Evolutionary conservation across 2,329 filamentous ascomycete genomes (phyloP).

Genomic region (Talaromyces albobiverticillius): DNA sequence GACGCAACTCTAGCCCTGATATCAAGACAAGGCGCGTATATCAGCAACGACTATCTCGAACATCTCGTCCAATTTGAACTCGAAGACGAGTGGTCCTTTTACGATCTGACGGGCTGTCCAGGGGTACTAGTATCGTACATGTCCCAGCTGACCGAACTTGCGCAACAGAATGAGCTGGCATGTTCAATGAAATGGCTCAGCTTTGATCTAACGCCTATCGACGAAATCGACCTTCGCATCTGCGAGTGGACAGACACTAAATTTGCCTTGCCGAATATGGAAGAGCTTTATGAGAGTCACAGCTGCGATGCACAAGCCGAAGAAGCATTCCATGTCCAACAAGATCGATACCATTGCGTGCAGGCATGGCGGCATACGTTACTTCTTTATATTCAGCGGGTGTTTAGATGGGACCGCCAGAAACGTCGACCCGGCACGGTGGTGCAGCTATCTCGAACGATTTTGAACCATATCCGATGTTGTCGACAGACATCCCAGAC

Average conservation of each 20-base stretch:
- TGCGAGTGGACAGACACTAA: slow-evolving; percentile 9
- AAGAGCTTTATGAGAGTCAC: too few relatives aligned
- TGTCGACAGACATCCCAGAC: slow-evolving; percentile 27
- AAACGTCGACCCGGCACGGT: slow-evolving; percentile 19
- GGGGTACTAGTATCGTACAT: slow-evolving; percentile 26
- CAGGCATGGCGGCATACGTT: slow-evolving; percentile 34
- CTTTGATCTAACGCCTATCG: slow-evolving; percentile 19
- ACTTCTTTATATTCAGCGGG: slow-evolving; percentile 30
- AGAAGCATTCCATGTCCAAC: slow-evolving; percentile 16
- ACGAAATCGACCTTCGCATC: background rate
- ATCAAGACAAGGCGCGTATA: slow-evolving; percentile 26
- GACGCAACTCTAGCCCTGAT: slow-evolving; percentile 34
- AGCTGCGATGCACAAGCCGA: too few relatives aligned
- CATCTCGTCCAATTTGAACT: slow-evolving; percentile 20
- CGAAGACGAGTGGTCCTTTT: slow-evolving; percentile 28
- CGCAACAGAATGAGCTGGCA: slow-evolving; percentile 27
- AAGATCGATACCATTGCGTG: slow-evolving; percentile 32
- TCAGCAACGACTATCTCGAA: slow-evolving; percentile 23
- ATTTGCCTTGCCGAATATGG: slow-evolving; percentile 13
- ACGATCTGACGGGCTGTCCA: slow-evolving; percentile 33
- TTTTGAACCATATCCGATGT: slow-evolving; percentile 28
- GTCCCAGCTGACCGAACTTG: slow-evolving; percentile 27
- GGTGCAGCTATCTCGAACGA: slow-evolving; percentile 24
- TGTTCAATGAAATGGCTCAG: slow-evolving; percentile 29
- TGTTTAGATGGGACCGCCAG: slow-evolving; percentile 24